Percentiles rank a stretch among this genome's conserved stretches.
Evolutionary conservation across 2,329 filamentous ascomycete genomes (phyloP).

Genomic region (Colletotrichum paranaense): DNA sequence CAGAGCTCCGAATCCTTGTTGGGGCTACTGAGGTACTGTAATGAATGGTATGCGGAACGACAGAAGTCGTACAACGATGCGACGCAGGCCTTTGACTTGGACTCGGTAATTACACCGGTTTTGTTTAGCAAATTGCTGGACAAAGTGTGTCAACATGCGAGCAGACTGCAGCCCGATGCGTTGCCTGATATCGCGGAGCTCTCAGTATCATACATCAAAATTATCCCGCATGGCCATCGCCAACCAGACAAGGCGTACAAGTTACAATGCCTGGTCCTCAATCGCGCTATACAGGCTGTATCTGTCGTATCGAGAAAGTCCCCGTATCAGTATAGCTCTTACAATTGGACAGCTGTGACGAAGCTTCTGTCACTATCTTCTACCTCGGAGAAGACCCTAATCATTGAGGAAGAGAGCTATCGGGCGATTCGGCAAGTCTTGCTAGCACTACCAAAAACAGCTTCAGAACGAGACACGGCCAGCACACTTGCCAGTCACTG

Average conservation of each 20-base stretch:
- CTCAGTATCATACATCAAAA: constrained; percentile 43
- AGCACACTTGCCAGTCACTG: constrained; percentile 62
- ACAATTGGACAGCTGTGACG: constrained; percentile 70
- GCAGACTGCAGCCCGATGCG: constrained; percentile 42
- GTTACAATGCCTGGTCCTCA: constrained; percentile 48
- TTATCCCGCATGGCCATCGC: constrained; percentile 35
- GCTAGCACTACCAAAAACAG: constrained; percentile 63
- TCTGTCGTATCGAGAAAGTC: constrained; percentile 43
- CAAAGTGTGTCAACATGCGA: constrained; percentile 17
- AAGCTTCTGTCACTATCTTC: constrained; percentile 64
- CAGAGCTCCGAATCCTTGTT: constrained; percentile 8
- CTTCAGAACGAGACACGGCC: constrained; percentile 60
- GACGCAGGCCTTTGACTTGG: not conserved
- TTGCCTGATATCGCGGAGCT: constrained; percentile 45
- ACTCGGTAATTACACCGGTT: not conserved
- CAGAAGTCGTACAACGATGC: not conserved
- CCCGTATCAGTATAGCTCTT: constrained; percentile 51
- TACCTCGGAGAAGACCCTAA: constrained; percentile 57
- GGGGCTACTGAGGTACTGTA: constrained; percentile 26
- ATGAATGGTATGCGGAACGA: constrained; percentile 14
- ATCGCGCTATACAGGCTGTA: constrained; percentile 47
- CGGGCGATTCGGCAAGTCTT: constrained; percentile 65
- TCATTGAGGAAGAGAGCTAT: constrained; percentile 64
- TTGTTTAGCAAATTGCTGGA: constrained; percentile 8
- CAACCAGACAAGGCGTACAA: constrained; percentile 35